Base-by-base conservation (phyloP, 495 filamentous ascomycete genomes). In the Terfezia claveryi region DNA sequence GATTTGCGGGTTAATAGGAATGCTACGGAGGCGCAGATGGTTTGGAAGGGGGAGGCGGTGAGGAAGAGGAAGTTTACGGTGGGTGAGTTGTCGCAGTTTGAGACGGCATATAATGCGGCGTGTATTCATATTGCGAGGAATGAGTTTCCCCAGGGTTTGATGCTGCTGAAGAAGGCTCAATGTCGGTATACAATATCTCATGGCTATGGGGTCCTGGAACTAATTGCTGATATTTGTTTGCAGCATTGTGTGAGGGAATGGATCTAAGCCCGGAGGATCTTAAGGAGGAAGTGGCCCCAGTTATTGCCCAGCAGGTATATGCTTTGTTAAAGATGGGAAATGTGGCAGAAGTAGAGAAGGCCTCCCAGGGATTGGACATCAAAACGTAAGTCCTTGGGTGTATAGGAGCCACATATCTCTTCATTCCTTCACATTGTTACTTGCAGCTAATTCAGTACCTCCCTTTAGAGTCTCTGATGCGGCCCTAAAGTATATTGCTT, bases 61-160 rank as follows among this genome's bases (percentile, higher is more conserved):
- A 5, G 12, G 54, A 71, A 68, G 59, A 76, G 73, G 57, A 76
- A 83, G 64, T 73, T 79, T 12, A 72, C 70, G 16, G 73, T 80
- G 56, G 85, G 87, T 55, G 85, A 93, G 62, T 67, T 94, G 50
- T 86, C 95, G 63, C 80, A 81, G 4, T 98, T 96, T 61, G 91
- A 98, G 68, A 92, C 82, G 5, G 77, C 86, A 0, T 98, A 88
- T 68, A 98, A 98, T 71, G 80, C 82, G 8, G 92, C 88, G 23
- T 96, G 89, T 65, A 76, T 76, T 49, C 82, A 80, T 64, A 83
- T 96, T 63, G 85, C 86, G 10, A 74, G 80, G 57, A 83, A 82
- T 10, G 85, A 87, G 59, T 76, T 88, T 52, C 70, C 66, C 17
- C 79, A 87, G 62, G 86, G 78, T 5, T 78, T 83, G 54, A 67